These are phyloP conservation scores for Zygosaccharomyces bailii DNA, from an alignment of 805 yeast species.

Conservation along the genomic window DNA sequence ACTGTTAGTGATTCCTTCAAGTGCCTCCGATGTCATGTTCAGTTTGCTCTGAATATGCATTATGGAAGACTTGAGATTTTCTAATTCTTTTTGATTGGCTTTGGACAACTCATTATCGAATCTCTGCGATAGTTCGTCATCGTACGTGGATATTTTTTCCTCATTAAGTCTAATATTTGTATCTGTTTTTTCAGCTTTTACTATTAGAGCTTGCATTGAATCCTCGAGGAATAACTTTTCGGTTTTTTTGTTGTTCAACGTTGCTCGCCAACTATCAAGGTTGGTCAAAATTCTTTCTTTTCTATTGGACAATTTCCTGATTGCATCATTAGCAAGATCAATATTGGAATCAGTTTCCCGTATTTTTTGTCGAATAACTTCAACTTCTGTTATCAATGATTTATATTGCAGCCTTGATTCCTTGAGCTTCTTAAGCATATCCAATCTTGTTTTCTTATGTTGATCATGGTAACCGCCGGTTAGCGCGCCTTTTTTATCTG, in stretches of 20 bases:
- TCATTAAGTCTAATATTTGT: constrained; percentile 36
- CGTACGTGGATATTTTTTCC: constrained; percentile 43
- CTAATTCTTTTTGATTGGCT: constrained; percentile 47
- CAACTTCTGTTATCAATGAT: constrained; percentile 39
- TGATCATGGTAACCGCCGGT: constrained; percentile 82
- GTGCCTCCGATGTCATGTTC: constrained; percentile 31
- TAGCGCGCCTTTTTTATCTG: constrained; percentile 76
- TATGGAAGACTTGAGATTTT: constrained; percentile 39
- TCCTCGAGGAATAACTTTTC: constrained; percentile 45
- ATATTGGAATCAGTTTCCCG: constrained; percentile 50
- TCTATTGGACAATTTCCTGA: constrained; percentile 34
- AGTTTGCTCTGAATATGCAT: constrained; percentile 46
- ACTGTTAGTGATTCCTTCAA: constrained; percentile 23
- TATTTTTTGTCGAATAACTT: constrained; percentile 40
- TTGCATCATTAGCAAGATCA: constrained; percentile 46
- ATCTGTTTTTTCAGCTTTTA: constrained; percentile 38
- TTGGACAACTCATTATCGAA: constrained; percentile 52
- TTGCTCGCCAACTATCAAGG: constrained; percentile 44
- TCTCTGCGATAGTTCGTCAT: constrained; percentile 48
- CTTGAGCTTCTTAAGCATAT: constrained; percentile 56
- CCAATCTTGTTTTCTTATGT: constrained; percentile 62
- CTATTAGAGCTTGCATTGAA: constrained; percentile 33
- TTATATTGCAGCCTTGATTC: constrained; percentile 40
- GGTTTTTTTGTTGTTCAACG: constrained; percentile 41
- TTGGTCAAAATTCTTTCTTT: constrained; percentile 44